Base-by-base conservation (phyloP, 805 yeast species). In the Ogataea neopini region DNA sequence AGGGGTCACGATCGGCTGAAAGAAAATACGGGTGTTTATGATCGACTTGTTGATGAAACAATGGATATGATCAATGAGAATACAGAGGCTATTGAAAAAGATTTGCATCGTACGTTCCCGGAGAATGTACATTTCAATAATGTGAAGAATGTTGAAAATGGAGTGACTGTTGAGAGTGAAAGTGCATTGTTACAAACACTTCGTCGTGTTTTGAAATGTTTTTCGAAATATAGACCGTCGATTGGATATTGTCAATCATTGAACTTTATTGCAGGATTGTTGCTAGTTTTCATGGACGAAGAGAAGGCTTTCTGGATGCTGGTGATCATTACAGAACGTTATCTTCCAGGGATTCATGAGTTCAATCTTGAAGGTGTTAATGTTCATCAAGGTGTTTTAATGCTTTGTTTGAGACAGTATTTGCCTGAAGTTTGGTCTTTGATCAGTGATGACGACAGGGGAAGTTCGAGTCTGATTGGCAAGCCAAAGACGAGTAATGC, bases 231-330 rank as follows among this genome's bases (percentile, higher is more conserved):
- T 61, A 88, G 83, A 59, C 97, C 98, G 0, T 80, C 83, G 30
- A 88, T 91, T 40, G 99, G 99, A 1, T 94, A 94, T 69, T 94
- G 99, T 67, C 99, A 94, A 64, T 88, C 96, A 13, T 76, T 94
- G 62, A 94, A 94, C 60, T 94, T 94, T 64, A 74, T 94, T 35
- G 96, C 96, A 2, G 99, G 97, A 0, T 74, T 90, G 48, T 68
- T 94, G 35, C 70, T 94, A 38, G 71, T 94, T 8, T 90, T 92
- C 62, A 76, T 92, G 84, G 86, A 81, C 53, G 99, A 92, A 63
- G 98, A 92, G 59, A 77, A 77, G 50, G 82, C 96, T 0, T 92
- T 94, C 63, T 92, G 99, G 98, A 86, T 94, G 96, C 74, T 92
- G 58, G 96, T 88, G 2, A 87, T 91, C 22, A 80, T 92, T 45